Evolutionary conservation across 2,329 filamentous ascomycete genomes (phyloP).

Genomic region (Epicoccum nigrum): DNA sequence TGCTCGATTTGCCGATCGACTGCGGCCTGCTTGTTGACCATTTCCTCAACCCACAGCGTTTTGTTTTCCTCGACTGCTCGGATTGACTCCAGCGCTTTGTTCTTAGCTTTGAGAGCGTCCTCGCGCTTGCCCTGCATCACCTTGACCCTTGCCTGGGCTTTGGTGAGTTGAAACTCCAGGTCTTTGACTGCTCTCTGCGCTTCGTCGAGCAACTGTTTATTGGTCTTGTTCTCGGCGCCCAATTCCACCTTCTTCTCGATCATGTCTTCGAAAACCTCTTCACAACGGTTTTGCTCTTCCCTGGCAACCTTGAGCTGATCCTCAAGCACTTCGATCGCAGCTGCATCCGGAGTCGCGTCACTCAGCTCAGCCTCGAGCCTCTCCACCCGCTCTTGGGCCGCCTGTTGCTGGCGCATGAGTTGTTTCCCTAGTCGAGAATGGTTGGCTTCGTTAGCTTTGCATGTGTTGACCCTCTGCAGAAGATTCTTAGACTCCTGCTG

Average conservation of each 20-base stretch:
- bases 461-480: slow-evolving; percentile 52
- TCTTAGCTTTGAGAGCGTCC: slow-evolving; percentile 51
- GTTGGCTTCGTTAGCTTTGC: slow-evolving; percentile 56
- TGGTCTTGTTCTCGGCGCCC: slow-evolving; percentile 41
- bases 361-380: slow-evolving; percentile 71
- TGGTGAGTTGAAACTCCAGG: slow-evolving; percentile 28
- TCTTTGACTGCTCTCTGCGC: slow-evolving; percentile 35
- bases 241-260: slow-evolving; percentile 52
- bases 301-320: slow-evolving; percentile 62
- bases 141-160: slow-evolving; percentile 38
- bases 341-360: slow-evolving; percentile 66
- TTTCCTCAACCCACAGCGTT: slow-evolving; percentile 32
- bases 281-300: slow-evolving; percentile 47
- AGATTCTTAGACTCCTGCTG: slow-evolving; percentile 41
- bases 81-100: slow-evolving; percentile 47
- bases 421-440: slow-evolving; percentile 56
- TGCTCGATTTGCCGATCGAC: slow-evolving; percentile 32
- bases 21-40: slow-evolving; percentile 32
- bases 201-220: slow-evolving; percentile 42
- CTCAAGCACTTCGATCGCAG: slow-evolving; percentile 51
- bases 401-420: slow-evolving; percentile 64
- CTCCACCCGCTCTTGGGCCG: slow-evolving; percentile 66
- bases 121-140: slow-evolving; percentile 41
- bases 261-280: slow-evolving; percentile 57
- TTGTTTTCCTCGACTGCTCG: slow-evolving; percentile 40